Percentiles rank a stretch among this genome's conserved stretches.
phyloP scores from a whole-genome alignment of 2,329 filamentous ascomycete species.

The Fusarium sp. region DNA sequence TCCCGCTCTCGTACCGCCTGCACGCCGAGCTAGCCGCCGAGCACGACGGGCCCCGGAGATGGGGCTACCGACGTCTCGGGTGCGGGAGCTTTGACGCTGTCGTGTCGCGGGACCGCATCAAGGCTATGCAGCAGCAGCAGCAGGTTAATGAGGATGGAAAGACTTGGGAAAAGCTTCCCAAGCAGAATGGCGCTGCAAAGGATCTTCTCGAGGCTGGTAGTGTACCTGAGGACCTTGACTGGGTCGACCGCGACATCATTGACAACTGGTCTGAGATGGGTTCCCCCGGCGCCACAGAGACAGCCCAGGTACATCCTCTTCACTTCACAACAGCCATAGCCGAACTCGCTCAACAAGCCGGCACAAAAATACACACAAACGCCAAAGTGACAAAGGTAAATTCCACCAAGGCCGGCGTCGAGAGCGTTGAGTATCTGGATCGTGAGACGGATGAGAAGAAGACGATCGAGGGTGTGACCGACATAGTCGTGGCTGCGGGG shows the following conservation, averaged over 20 bases:
- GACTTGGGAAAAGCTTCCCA: slow-evolving; percentile 72
- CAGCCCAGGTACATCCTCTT: slow-evolving; percentile 93
- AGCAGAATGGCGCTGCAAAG: slow-evolving; percentile 65
- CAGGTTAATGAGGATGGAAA: slow-evolving; percentile 50
- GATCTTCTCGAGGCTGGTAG: slow-evolving; percentile 66
- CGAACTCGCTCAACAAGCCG: slow-evolving; percentile 76
- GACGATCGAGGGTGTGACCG: slow-evolving; percentile 61
- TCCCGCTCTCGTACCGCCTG: slow-evolving; percentile 85
- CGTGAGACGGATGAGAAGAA: slow-evolving; percentile 53
- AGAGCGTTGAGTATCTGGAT: slow-evolving; percentile 71
- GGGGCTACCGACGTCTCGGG: slow-evolving; percentile 86
- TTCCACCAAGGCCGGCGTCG: slow-evolving; percentile 63
- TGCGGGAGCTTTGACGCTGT: slow-evolving; percentile 71
- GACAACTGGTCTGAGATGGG: slow-evolving; percentile 86
- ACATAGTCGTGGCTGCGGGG: slow-evolving; percentile 68
- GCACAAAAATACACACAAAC: slow-evolving; percentile 75
- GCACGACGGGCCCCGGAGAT: slow-evolving; percentile 80
- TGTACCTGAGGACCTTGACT: slow-evolving; percentile 84
- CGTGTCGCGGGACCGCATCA: slow-evolving; percentile 52
- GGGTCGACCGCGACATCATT: slow-evolving; percentile 78
- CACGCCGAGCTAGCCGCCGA: slow-evolving; percentile 88
- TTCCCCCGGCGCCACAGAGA: slow-evolving; percentile 73
- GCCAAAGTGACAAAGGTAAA: slow-evolving; percentile 76
- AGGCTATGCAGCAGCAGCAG: slow-evolving; percentile 40
- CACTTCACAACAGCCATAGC: slow-evolving; percentile 91